Evolutionary conservation across 495 filamentous ascomycete species (phyloP), one percentile per base, ranked within the genome.

Genomic region (Clohesyomyces aquaticus): DNA sequence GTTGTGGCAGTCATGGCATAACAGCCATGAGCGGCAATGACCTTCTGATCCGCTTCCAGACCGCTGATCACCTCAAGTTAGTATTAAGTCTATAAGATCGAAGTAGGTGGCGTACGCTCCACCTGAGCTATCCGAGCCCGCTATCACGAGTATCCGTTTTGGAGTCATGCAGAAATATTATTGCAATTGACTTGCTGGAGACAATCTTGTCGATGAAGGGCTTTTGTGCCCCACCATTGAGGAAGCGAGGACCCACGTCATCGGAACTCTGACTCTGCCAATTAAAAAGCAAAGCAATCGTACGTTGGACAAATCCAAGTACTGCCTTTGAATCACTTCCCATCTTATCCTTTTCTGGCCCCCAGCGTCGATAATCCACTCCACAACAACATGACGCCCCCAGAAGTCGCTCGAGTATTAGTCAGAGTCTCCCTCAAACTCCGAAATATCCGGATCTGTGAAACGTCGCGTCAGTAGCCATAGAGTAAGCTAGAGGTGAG

Each of bases 1-100:
- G 94, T 96, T 32, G 93, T 96, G n/a, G 91, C 89, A 43, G 93
- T 96, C 83, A 96, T 94, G 59, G 91, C 92, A 79, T 97, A 97
- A 78, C 88, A 91, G 47, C 86, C 87, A 83, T 97, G 91, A 18
- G 90, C 89, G 25, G 93, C 89, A 35, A 97, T 87, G 53, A 96
- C 92, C 72, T 94, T 93, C 75, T 97, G 92, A 76, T 98, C 94
- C 28, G 94, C 94, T 73, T 98, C 94, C 42, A 98, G 85, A n/a
- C 94, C 94, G 42, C 91, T 96, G 65, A n/a, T 50, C 9, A 23
- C 26, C 11, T 14, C 23, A 29, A 29, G 10, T 53, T n/a, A 28
- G 14, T 9, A 29, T 4, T 28, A 28, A 38, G 32, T 38, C 14
- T 38, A 38, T 14, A 38, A 38, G 6, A 6, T 38, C 32, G 14